Percentiles rank a stretch among this genome's conserved stretches.
Conservation (phyloP, 2,329 filamentous ascomycete genomes). For the Microcera coccophila region DNA sequence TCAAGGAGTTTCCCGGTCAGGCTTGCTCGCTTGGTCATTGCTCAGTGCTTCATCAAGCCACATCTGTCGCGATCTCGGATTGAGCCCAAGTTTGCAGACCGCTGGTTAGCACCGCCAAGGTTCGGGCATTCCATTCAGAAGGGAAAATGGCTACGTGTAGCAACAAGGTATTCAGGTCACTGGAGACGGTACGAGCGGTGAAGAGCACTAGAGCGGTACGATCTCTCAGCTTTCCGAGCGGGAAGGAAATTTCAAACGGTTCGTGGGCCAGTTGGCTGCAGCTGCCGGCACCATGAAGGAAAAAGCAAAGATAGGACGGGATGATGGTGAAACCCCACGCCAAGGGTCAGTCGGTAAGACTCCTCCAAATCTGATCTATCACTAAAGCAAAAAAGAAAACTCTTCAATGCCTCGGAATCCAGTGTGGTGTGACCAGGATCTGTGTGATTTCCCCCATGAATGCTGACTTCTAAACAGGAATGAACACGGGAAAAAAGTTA, state of each 20-base stretch:
- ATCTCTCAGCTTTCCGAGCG: slow-evolving; percentile 12
- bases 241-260: slow-evolving; percentile 5
- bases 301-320: slow-evolving; percentile 18
- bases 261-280: slow-evolving; percentile 13
- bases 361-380: slow-evolving; percentile 11
- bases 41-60: slow-evolving; percentile 3
- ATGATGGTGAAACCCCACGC: slow-evolving; percentile 15
- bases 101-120: not conserved
- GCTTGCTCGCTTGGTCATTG: not conserved
- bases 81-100: slow-evolving; percentile 2
- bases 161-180: slow-evolving; percentile 3
- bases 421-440: not conserved
- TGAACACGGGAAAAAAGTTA: not conserved
- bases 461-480: not conserved
- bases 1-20: not conserved
- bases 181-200: slow-evolving; percentile 6
- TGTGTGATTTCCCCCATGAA: not conserved
- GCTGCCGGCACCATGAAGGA: slow-evolving; percentile 21
- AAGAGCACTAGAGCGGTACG: slow-evolving; percentile 9
- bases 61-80: not conserved
- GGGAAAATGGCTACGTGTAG: slow-evolving; percentile 7
- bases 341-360: slow-evolving; percentile 13
- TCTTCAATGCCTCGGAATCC: slow-evolving; percentile 12
- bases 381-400: slow-evolving; percentile 9
- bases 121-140: slow-evolving; percentile 4